Conservation (phyloP, 2,329 filamentous ascomycete genomes). For the Pleoardoris graminearum region DNA sequence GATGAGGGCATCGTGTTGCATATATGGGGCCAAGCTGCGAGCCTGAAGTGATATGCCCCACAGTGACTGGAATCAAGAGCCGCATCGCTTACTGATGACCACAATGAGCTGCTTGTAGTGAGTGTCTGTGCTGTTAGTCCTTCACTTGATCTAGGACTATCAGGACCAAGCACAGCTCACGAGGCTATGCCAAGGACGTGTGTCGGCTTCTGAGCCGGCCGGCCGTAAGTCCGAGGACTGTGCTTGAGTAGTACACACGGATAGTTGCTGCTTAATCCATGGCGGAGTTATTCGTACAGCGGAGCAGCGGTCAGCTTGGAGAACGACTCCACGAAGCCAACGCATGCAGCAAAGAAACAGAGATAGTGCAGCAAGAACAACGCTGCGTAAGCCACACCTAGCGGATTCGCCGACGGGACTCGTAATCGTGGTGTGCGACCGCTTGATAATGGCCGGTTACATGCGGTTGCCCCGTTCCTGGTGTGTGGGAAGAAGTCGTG, state of each 20-base stretch:
- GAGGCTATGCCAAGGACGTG: slow-evolving; percentile 2
- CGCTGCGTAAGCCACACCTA: background rate
- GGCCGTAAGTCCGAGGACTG: background rate
- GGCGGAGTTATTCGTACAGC: background rate
- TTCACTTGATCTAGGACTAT: background rate
- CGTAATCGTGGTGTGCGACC: background rate
- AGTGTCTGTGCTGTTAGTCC: slow-evolving; percentile 1
- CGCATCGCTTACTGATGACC: background rate
- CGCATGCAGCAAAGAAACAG: background rate
- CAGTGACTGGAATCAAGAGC: background rate
- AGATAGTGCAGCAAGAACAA: background rate
- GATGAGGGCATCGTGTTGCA: slow-evolving; percentile 6
- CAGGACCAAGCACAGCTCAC: background rate
- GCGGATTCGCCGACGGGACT: background rate
- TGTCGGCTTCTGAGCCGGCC: slow-evolving; percentile 3
- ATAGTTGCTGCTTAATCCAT: slow-evolving; percentile 1
- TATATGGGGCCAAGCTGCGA: background rate
- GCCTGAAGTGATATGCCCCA: background rate
- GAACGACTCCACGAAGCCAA: background rate
- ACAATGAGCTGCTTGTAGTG: background rate
- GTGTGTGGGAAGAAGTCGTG: slow-evolving; percentile 1
- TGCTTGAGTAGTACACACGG: slow-evolving; percentile 7
- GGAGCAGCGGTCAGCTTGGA: slow-evolving; percentile 1
- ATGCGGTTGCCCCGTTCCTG: background rate
- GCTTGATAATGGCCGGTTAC: background rate